phyloP scores from a whole-genome alignment of 371 early-diverging fungal species.

The Basidiobolus heterosporus region DNA sequence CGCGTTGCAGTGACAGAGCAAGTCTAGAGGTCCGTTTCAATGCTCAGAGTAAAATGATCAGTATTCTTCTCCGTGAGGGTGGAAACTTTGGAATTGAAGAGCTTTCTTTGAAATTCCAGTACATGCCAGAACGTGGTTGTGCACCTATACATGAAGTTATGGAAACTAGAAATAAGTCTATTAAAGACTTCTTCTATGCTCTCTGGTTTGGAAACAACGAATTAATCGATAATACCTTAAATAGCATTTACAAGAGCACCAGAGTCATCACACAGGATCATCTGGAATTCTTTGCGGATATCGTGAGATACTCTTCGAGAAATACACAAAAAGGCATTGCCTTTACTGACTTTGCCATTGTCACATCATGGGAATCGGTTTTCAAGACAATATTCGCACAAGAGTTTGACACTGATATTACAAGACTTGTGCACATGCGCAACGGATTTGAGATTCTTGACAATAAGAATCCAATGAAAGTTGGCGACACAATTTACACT shows the following conservation, averaged over 20 bases:
- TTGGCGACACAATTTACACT: conserved; percentile 73
- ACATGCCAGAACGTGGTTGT: conserved; percentile 62
- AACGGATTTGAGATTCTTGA: conserved; percentile 84
- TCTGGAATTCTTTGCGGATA: conserved; percentile 37
- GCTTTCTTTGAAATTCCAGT: conserved; percentile 59
- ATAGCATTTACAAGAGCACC: conserved; percentile 27
- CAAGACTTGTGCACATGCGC: conserved; percentile 80
- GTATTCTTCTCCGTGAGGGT: conserved; percentile 58
- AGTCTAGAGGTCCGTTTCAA: no score
- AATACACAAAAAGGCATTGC: conserved; percentile 80
- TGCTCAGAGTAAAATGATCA: conserved; percentile 15
- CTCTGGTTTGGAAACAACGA: conserved; percentile 63
- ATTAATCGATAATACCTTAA: conserved; percentile 17
- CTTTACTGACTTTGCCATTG: conserved; percentile 89
- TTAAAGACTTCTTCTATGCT: conserved; percentile 79
- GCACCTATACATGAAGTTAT: conserved; percentile 84
- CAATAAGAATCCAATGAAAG: conserved; percentile 54
- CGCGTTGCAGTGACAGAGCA: no score
- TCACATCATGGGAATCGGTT: conserved; percentile 84
- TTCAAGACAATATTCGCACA: conserved; percentile 87
- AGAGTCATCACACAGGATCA: conserved; percentile 46
- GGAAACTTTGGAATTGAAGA: conserved; percentile 28
- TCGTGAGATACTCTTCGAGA: conserved; percentile 69
- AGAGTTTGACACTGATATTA: conserved; percentile 82
- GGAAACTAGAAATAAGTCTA: conserved; percentile 81